A percentile compares a stretch with the other conserved stretches of the same genome.
Evolutionary conservation across 2,329 filamentous ascomycete species (phyloP).

Genomic region (Sporothrix schenckii): DNA sequence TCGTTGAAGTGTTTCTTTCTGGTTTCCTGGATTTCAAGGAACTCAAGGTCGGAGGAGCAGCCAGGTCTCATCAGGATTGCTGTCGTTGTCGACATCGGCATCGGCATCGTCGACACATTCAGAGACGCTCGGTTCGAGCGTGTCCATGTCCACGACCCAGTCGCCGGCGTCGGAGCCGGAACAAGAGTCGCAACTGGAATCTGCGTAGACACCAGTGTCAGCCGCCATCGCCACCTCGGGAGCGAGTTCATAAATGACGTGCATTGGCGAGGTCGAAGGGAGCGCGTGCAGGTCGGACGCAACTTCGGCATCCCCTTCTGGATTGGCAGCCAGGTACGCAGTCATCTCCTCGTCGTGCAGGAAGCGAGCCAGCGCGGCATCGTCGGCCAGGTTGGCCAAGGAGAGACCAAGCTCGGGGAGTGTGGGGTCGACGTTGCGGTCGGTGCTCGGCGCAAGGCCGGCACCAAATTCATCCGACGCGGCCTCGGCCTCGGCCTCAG

Average conservation of each 20-base stretch:
- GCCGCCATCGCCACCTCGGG: constrained; percentile 37
- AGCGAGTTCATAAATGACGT: constrained; percentile 47
- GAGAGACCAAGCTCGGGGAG: constrained; percentile 48
- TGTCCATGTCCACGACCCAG: constrained; percentile 21
- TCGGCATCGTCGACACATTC: background rate
- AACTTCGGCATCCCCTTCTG: background rate
- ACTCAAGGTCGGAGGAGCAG: background rate
- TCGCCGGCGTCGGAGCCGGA: background rate
- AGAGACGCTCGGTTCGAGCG: background rate
- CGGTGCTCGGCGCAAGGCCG: background rate
- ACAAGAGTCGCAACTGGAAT: background rate
- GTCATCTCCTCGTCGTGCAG: constrained; percentile 39
- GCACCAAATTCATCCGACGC: too few relatives aligned
- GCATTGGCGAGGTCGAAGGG: constrained; percentile 39
- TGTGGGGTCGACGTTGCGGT: background rate
- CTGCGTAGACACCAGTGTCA: too few relatives aligned
- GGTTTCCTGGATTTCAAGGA: background rate
- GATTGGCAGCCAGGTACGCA: constrained; percentile 13
- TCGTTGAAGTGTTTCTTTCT: background rate
- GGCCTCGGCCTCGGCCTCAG: too few relatives aligned
- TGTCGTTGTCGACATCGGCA: background rate
- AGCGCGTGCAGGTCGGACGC: background rate
- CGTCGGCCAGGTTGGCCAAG: constrained; percentile 49
- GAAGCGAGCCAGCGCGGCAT: constrained; percentile 47
- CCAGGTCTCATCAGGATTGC: constrained; percentile 4